A percentile compares a stretch with the other conserved stretches of the same genome.
Conservation (phyloP, 1,284 basidiomycete species). For the Xerocomus amazonicus region DNA sequence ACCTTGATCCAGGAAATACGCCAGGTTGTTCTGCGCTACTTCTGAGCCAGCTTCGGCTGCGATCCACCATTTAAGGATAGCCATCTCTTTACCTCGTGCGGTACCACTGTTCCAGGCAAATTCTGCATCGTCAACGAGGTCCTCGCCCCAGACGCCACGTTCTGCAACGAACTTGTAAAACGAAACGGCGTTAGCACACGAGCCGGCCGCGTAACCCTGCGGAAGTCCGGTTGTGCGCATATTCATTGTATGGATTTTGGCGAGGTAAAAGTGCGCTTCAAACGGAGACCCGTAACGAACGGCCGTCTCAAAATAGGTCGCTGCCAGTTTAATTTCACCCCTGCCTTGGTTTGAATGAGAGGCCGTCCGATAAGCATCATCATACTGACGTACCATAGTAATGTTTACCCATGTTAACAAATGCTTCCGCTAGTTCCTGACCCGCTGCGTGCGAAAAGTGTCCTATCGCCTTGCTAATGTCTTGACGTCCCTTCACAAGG, state of each 20-base stretch:
- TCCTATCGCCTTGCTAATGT: conserved; percentile 63
- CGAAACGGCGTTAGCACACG: conserved; percentile 82
- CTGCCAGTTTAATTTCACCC: conserved; percentile 62
- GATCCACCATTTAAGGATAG: conserved; percentile 90
- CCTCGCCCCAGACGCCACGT: conserved; percentile 83
- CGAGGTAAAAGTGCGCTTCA: conserved; percentile 91
- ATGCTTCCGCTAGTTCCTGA: conserved; percentile 85
- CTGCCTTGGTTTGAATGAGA: conserved; percentile 42
- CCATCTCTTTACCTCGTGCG: conserved; percentile 62
- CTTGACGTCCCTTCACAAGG: conserved; percentile 61
- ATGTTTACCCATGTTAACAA: conserved; percentile 86
- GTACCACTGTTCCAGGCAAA: conserved; percentile 73
- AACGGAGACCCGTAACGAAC: conserved; percentile 84
- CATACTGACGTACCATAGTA: conserved; percentile 61
- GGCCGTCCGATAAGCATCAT: not conserved
- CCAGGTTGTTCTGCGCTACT: conserved; percentile 93
- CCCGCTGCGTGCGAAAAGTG: conserved; percentile 82
- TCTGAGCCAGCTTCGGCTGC: conserved; percentile 92
- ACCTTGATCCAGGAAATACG: conserved; percentile 91
- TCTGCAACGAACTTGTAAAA: conserved; percentile 90
- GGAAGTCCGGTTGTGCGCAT: conserved; percentile 44
- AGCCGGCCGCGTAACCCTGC: conserved; percentile 52
- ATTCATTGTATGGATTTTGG: conserved; percentile 65
- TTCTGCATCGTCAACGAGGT: conserved; percentile 83
- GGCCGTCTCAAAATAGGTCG: conserved; percentile 76